Conservation (phyloP, 1,284 basidiomycete genomes). For the Irpex sp. region DNA sequence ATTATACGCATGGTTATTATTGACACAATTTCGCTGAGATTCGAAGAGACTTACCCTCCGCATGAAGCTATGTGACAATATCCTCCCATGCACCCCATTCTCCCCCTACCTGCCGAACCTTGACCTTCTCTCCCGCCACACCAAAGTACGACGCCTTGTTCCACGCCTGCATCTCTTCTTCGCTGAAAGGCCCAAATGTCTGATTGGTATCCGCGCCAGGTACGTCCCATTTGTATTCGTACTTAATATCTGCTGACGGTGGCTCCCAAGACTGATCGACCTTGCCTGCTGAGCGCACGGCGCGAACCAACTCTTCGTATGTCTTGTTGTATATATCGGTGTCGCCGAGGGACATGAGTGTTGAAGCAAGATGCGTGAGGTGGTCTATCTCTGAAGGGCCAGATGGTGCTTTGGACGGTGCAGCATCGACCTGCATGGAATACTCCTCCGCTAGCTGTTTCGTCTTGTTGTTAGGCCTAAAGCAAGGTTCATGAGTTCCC, state of each 20-base stretch:
- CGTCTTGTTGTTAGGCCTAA: constrained; percentile 30
- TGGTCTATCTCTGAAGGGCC: constrained; percentile 58
- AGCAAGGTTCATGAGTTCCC: background rate
- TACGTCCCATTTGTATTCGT: constrained; percentile 76
- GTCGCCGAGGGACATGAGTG: constrained; percentile 79
- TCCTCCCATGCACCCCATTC: constrained; percentile 76
- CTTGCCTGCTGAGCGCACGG: constrained; percentile 64
- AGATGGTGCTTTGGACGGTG: constrained; percentile 27
- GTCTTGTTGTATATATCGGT: constrained; percentile 80
- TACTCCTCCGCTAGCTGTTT: constrained; percentile 31
- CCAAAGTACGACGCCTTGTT: constrained; percentile 77
- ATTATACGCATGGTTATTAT: background rate
- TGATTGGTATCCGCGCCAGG: constrained; percentile 46
- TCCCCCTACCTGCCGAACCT: constrained; percentile 55
- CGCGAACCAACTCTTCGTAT: constrained; percentile 78
- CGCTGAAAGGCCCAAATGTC: constrained; percentile 73
- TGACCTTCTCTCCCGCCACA: constrained; percentile 64
- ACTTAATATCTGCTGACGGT: constrained; percentile 70
- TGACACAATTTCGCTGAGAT: background rate
- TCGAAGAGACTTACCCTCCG: background rate
- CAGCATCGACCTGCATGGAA: constrained; percentile 45
- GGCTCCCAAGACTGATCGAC: constrained; percentile 72
- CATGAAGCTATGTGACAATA: constrained; percentile 36
- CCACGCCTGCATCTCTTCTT: constrained; percentile 76
- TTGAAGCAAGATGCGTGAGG: constrained; percentile 80